Evolutionary conservation across 805 yeast genomes (phyloP).

Genomic region (Groenewaldozyma salmanticensis): DNA sequence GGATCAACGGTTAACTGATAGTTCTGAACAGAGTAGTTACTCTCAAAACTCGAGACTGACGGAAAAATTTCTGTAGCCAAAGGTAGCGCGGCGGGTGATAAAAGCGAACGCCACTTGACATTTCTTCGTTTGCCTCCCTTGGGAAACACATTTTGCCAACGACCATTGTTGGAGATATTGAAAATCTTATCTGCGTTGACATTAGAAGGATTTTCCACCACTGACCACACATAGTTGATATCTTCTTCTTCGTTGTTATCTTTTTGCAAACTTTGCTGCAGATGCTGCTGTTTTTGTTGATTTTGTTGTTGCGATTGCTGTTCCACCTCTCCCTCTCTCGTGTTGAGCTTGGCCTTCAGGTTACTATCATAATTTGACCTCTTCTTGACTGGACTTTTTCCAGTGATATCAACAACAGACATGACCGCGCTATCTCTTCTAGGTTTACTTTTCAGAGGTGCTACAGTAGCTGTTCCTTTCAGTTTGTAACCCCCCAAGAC

Average conservation of each 20-base stretch:
- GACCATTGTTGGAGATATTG: constrained; percentile 54
- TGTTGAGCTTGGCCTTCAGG: no score
- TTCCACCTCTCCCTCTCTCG: no score
- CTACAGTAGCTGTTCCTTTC: no score
- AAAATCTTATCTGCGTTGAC: constrained; percentile 47
- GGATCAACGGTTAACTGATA: constrained; percentile 64
- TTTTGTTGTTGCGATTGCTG: not conserved
- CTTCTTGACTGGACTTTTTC: no score
- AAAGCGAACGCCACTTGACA: constrained; percentile 87
- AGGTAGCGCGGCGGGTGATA: constrained; percentile 91
- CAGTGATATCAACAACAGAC: no score
- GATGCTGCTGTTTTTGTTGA: not conserved
- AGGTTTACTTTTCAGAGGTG: no score
- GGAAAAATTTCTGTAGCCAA: constrained; percentile 75
- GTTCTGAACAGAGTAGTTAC: constrained; percentile 69
- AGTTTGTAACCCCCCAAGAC: no score
- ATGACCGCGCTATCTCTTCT: no score
- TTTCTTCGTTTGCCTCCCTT: constrained; percentile 51
- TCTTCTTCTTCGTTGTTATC: constrained; percentile 7
- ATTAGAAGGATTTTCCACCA: constrained; percentile 67
- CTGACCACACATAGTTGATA: constrained; percentile 43
- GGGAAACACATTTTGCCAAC: constrained; percentile 92
- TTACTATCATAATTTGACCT: no score
- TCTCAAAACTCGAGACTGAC: constrained; percentile 51
- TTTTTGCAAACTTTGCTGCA: not conserved